Evolutionary conservation across 129 eudicot species (phyloP).

Genomic region (Saposhnikovia divaricata): DNA sequence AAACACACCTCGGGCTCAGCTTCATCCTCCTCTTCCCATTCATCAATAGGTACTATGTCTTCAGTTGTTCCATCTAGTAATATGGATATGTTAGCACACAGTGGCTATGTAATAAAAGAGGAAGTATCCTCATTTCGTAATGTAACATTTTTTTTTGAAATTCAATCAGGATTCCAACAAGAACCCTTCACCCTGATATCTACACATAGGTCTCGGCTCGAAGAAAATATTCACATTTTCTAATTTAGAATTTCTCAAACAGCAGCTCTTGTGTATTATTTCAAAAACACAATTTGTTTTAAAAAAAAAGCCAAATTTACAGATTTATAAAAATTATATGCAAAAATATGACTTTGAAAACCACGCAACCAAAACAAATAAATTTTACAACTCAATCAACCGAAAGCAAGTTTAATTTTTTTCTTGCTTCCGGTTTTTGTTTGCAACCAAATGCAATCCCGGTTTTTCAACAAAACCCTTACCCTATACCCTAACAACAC

Average conservation of each 20-base stretch:
- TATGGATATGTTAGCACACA: slow-evolving; percentile 4
- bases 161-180: neutral
- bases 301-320: too few relatives aligned
- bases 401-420: too few relatives aligned
- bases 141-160: neutral
- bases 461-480: too few relatives aligned
- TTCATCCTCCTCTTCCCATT: slow-evolving; percentile 90
- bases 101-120: neutral
- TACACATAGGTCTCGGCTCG: neutral
- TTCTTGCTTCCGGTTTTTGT: too few relatives aligned
- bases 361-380: neutral
- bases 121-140: neutral
- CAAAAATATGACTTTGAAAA: neutral
- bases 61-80: slow-evolving; percentile 42
- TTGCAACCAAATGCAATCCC: neutral
- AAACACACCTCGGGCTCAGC: slow-evolving; percentile 65
- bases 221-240: too few relatives aligned
- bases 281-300: too few relatives aligned
- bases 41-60: slow-evolving; percentile 57
- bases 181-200: neutral
- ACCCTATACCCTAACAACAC: neutral
- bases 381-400: neutral
- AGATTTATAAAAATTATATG: neutral
- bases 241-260: too few relatives aligned
- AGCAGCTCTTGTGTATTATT: too few relatives aligned